These are phyloP conservation scores for Lactarius hatsudake DNA, from an alignment of 768 basidiomycete species.

Conservation along the genomic window DNA sequence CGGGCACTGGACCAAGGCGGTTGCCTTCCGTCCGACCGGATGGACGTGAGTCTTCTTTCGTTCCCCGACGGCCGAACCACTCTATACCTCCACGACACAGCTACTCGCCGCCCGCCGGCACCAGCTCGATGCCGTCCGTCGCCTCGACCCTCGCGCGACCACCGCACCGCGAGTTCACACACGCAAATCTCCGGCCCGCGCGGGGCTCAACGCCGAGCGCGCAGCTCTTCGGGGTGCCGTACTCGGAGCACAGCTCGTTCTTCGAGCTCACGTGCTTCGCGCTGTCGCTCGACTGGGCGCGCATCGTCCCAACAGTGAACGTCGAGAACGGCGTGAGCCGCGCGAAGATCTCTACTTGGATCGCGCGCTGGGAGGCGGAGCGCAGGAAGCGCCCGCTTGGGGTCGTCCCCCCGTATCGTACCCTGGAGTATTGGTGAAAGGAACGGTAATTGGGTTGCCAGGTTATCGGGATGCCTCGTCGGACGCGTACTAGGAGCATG, in stretches of 20 bases:
- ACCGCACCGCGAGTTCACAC: conserved; percentile 66
- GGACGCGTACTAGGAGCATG: not conserved
- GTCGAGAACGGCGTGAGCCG: conserved; percentile 70
- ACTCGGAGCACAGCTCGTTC: conserved; percentile 96
- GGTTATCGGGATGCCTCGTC: too few relatives aligned
- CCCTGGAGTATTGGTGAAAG: conserved; percentile 46
- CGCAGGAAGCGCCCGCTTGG: conserved; percentile 50
- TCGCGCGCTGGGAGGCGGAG: conserved; percentile 86
- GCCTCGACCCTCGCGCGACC: conserved; percentile 64
- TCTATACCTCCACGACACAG: conserved; percentile 36
- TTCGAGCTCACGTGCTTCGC: conserved; percentile 95
- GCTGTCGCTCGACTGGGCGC: conserved; percentile 77
- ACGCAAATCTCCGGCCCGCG: conserved; percentile 61
- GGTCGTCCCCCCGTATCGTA: conserved; percentile 38
- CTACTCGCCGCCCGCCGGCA: conserved; percentile 63
- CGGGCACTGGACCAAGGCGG: conserved; percentile 62
- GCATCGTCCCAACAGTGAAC: conserved; percentile 96
- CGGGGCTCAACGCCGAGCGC: conserved; percentile 66
- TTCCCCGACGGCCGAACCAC: too few relatives aligned
- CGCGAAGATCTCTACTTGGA: conserved; percentile 86
- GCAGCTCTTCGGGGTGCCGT: conserved; percentile 81
- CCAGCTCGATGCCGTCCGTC: conserved; percentile 60
- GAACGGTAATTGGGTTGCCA: too few relatives aligned
- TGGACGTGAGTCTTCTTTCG: conserved; percentile 73
- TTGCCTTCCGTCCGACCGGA: conserved; percentile 92